phyloP scores from a whole-genome alignment of 106 monocot genomes.

The Narthecium ossifragum region DNA sequence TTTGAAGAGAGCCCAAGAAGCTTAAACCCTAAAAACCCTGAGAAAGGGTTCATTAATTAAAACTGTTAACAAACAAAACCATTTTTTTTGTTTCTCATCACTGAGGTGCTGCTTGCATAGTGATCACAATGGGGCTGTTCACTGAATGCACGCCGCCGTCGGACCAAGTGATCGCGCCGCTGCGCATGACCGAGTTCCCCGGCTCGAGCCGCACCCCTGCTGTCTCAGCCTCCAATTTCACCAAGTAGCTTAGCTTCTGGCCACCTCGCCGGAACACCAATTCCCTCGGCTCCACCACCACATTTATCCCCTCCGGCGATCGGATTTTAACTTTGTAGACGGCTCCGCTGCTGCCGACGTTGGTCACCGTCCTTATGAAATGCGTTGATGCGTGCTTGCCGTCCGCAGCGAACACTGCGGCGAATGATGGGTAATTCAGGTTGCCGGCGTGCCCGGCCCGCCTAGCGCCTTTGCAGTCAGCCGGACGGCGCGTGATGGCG shows the following conservation, averaged over 20 bases:
- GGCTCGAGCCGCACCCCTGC: neutral
- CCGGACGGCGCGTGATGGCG: constrained; percentile 53
- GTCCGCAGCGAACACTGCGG: constrained; percentile 38
- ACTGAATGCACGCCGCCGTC: constrained; percentile 5
- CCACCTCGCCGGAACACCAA: constrained; percentile 13
- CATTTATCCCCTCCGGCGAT: constrained; percentile 2
- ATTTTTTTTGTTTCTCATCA: too few species aligned
- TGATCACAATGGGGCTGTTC: constrained; percentile 13
- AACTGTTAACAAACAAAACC: too few species aligned
- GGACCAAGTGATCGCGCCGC: constrained; percentile 8
- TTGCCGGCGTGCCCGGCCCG: too few species aligned
- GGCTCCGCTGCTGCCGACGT: constrained; percentile 31
- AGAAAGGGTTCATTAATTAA: too few species aligned
- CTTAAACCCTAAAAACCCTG: too few species aligned
- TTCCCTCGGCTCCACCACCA: constrained; percentile 7
- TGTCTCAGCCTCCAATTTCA: constrained; percentile 3
- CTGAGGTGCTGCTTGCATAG: neutral
- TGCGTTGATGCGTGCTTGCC: constrained; percentile 34
- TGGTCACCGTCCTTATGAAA: constrained; percentile 78
- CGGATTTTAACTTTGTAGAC: constrained; percentile 39
- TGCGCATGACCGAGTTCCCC: neutral
- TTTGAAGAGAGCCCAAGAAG: too few species aligned
- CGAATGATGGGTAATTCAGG: constrained; percentile 78
- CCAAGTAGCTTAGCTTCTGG: constrained; percentile 21
- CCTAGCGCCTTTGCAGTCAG: constrained; percentile 45